Evolutionary conservation across 169 alveolate species (phyloP), one percentile per base, ranked within the genome.

Genomic region (Cryptosporidium sp.): DNA sequence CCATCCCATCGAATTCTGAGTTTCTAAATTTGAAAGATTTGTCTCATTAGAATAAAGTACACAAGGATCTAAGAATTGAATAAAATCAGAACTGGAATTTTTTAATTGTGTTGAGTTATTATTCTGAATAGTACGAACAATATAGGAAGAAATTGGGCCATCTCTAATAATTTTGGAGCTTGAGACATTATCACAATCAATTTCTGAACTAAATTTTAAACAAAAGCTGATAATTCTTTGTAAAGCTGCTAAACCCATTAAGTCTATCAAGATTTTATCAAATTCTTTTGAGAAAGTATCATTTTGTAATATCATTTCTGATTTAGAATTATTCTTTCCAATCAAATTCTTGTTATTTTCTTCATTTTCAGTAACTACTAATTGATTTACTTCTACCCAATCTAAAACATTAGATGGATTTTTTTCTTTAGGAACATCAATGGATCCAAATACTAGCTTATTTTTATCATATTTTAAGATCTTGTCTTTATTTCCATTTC

Each of bases 171-270:
- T 80, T 39, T 60, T 62, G 23, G 72, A 61, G 67, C 45, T 39
- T 9, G 42, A 16, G 21, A 80, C 62, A 23, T 65, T 65, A 3
- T 53, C 69, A 42, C 89, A 80, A 18, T 80, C 89, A 9, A 80
- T 35, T 14, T 62, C 73, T 14, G 62, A 39, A 26, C 56, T 80
- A 33, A 80, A 51, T n/a, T 65, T 33, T 2, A 42, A 12, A 44
- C 89, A 80, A 31, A 80, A 80, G 16, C 75, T 62, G 16, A 80
- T 80, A 12, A 80, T 80, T 26, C 89, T 60, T 56, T 80, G 89
- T 29, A 80, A 44, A 26, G 89, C 89, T 7, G 89, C 89, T 42
- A 80, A 33, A 2, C 89, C 89, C 89, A 80, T 80, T 6, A 80
- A 39, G 1, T 80, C 89, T 18, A 80, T 65, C 53, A 80, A 16